Conservation (phyloP, 106 monocot genomes). For the Amphibolis antarctica region DNA sequence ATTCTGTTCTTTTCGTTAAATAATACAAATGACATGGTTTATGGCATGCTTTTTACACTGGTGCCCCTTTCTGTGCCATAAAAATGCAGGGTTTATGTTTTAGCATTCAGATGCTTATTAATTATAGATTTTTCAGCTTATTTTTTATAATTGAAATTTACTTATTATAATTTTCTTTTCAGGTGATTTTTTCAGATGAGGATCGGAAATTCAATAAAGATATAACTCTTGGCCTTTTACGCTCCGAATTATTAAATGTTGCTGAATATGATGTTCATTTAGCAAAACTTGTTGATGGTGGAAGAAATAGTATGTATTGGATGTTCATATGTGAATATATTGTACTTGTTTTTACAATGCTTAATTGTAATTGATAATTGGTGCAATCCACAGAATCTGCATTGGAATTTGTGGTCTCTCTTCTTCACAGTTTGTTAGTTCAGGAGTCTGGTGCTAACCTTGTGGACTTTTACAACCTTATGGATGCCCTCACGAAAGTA, state of each 20-base stretch:
- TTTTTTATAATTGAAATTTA: neutral
- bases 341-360: neutral
- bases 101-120: too few relatives aligned
- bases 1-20: too few relatives aligned
- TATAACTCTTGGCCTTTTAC: conserved; percentile 65
- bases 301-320: conserved; percentile 75
- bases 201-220: conserved; percentile 88
- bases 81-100: too few relatives aligned
- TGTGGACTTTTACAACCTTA: conserved; percentile 62
- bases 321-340: neutral
- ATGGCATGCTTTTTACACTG: too few relatives aligned
- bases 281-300: conserved; percentile 92
- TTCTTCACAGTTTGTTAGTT: conserved; percentile 51
- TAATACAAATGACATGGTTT: too few relatives aligned
- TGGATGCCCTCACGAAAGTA: conserved; percentile 82
- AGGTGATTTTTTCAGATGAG: conserved; percentile 95
- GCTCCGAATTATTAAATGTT: conserved; percentile 72
- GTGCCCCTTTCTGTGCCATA: too few relatives aligned
- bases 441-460: conserved; percentile 60
- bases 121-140: neutral
- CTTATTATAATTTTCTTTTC: neutral
- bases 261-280: conserved; percentile 82
- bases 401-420: conserved; percentile 70
- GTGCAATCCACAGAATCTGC: conserved; percentile 52
- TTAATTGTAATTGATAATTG: neutral